phyloP scores from a whole-genome alignment of 225 moss, liverwort and hornwort genomes.

The Thuidium tamariscinum region DNA sequence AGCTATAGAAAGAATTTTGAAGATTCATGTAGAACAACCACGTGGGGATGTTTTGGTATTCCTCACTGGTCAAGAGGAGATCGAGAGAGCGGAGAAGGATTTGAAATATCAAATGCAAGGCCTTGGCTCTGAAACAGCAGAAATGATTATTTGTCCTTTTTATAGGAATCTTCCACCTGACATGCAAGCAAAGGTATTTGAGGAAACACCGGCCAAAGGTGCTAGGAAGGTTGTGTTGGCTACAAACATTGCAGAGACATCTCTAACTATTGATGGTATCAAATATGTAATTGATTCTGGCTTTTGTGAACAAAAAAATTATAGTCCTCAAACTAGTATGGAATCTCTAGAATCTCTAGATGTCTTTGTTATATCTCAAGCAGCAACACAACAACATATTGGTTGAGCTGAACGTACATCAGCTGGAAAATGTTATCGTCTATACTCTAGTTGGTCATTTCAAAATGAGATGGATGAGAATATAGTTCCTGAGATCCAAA shows the following conservation, averaged over 20 bases:
- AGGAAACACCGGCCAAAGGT: constrained; percentile 86
- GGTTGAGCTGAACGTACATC: constrained; percentile 80
- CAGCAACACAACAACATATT: constrained; percentile 83
- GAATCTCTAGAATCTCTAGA: constrained; percentile 81
- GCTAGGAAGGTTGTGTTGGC: constrained; percentile 64
- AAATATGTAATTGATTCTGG: constrained; percentile 64
- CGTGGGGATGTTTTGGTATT: constrained; percentile 76
- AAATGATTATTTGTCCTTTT: constrained; percentile 93
- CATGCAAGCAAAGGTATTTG: constrained; percentile 94
- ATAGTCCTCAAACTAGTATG: constrained; percentile 71
- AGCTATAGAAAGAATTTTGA: constrained; percentile 65
- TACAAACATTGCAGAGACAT: constrained; percentile 62
- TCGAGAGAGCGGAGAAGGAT: constrained; percentile 93
- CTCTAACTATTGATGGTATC: constrained; percentile 56
- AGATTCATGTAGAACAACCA: constrained; percentile 81
- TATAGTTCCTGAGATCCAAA: too few relatives aligned
- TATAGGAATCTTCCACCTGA: constrained; percentile 94
- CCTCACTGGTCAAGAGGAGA: constrained; percentile 89
- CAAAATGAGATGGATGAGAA: too few relatives aligned
- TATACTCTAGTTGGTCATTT: too few relatives aligned
- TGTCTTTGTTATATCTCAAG: constrained; percentile 81
- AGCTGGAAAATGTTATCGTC: background rate
- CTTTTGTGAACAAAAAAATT: constrained; percentile 55
- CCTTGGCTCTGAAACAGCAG: constrained; percentile 75
- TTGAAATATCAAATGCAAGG: constrained; percentile 86